These are phyloP conservation scores for Silybum marianum DNA, from an alignment of 129 eudicot genomes.

Conservation along the genomic window DNA sequence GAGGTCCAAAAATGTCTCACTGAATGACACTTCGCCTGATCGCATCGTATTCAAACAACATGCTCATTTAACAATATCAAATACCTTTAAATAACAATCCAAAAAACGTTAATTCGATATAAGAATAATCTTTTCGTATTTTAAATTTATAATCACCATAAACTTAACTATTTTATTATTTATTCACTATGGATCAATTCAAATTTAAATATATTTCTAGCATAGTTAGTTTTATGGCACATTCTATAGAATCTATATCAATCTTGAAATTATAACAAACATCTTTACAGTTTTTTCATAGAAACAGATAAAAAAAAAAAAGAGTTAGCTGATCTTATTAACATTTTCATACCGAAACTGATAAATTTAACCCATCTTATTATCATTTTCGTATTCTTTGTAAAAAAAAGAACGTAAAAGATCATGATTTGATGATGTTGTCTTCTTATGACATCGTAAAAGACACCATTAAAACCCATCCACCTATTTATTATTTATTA, in stretches of 20 bases:
- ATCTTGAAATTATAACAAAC: too few relatives aligned
- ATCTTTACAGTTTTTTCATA: too few relatives aligned
- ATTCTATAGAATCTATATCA: too few relatives aligned
- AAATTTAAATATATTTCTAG: not conserved
- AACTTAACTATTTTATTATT: not conserved
- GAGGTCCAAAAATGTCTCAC: constrained; percentile 1
- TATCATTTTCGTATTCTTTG: not conserved
- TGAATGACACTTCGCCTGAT: not conserved
- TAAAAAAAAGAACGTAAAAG: not conserved
- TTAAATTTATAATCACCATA: not conserved
- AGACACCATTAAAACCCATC: constrained; percentile 38
- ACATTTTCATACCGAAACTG: too few relatives aligned
- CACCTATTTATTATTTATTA: constrained; percentile 21
- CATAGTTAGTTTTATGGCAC: not conserved
- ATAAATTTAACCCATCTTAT: not conserved
- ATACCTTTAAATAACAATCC: not conserved
- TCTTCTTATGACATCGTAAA: constrained; percentile 28
- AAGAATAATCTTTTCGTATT: too few relatives aligned
- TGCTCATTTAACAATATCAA: not conserved
- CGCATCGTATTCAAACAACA: constrained; percentile 15
- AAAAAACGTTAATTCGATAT: too few relatives aligned
- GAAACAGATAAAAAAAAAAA: too few relatives aligned
- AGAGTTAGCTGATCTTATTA: too few relatives aligned
- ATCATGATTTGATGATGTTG: not conserved
- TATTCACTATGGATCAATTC: not conserved